These are phyloP conservation scores for Arabidopsis suecica DNA, from an alignment of 345 rosid genomes.

Conservation along the genomic window DNA sequence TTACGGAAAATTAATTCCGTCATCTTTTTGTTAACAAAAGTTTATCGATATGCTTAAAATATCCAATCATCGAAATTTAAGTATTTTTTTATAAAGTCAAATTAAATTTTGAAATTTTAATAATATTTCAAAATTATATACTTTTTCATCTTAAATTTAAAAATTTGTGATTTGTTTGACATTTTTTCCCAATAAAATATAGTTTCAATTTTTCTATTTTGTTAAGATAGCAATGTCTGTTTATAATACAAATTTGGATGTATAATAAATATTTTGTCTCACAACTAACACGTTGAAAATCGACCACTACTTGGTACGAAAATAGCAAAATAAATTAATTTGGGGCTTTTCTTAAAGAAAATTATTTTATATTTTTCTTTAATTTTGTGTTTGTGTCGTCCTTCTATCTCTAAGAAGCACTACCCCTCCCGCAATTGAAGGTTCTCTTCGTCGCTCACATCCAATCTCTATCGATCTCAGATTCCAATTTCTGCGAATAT, in stretches of 20 bases:
- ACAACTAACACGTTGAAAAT: conserved; percentile 21
- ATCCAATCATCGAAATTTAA: too few relatives aligned
- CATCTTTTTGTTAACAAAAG: too few relatives aligned
- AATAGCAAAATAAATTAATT: conserved; percentile 5
- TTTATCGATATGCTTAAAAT: too few relatives aligned
- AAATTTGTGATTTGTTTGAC: too few relatives aligned
- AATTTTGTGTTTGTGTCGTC: not conserved
- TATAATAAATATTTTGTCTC: conserved; percentile 21
- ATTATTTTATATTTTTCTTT: not conserved
- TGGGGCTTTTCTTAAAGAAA: not conserved
- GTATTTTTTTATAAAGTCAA: too few relatives aligned
- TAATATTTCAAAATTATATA: too few relatives aligned
- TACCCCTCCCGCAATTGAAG: conserved; percentile 45
- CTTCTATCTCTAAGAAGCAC: conserved; percentile 43
- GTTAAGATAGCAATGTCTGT: not conserved
- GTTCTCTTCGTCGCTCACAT: conserved; percentile 39
- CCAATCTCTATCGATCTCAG: conserved; percentile 43
- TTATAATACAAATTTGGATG: not conserved
- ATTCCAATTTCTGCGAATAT: conserved; percentile 24
- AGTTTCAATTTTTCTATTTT: too few relatives aligned
- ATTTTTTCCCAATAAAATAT: too few relatives aligned
- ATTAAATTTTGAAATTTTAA: too few relatives aligned
- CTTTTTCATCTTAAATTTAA: too few relatives aligned
- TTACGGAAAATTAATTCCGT: too few relatives aligned
- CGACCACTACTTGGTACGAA: conserved; percentile 37